Base-by-base conservation (phyloP, 1,139 yeast genomes). In the Yamadazyma epiphylla region DNA sequence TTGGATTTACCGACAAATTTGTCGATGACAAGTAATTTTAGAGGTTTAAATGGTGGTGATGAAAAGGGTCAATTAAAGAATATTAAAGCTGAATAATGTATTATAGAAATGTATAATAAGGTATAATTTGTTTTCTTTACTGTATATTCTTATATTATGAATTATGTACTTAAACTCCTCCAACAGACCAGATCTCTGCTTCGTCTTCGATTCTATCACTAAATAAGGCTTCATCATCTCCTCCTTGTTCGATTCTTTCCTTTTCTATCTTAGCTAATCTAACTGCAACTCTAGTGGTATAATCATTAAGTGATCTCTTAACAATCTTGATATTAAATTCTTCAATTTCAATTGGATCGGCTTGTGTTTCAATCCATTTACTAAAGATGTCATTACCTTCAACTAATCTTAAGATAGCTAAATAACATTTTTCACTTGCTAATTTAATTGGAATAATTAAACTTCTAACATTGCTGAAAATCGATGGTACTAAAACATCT, bases 351-450 rank as follows among this genome's bases (percentile, higher is more conserved):
- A 46, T 44, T 22, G 58, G 44, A 16, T 41, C 39, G 3, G 43
- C 36, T 42, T 57, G 53, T 11, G 49, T 51, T 4, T 47, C 51
- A 36, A 66, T 62, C 96, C 96, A 91, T 10, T 51, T 46, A 30
- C 72, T 73, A 60, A 86, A 86, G 59, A 74, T 60, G n/a, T 70
- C 67, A n/a, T 63, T 72, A 38, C 86, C 91, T 24, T 82, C 88
- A 16, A 86, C 80, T 42, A 89, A 64, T 33, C 73, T 67, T 54
- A 88, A 80, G 13, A 87, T 57, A 2, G 88, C 77, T 46, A 89
- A 58, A 54, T 74, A 89, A 1, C 95, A 89, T 64, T 87, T 87
- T 55, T 91, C 98, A 4, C 96, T 95, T 1, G 97, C 96, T 40
- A 91, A 70, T 50, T 88, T 88, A 45, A 91, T 82, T 4, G 98